Percentiles rank a stretch among this genome's conserved stretches.
These are phyloP conservation scores for Dendrobium huoshanense DNA, from an alignment of 106 monocot species.

Conservation along the genomic window DNA sequence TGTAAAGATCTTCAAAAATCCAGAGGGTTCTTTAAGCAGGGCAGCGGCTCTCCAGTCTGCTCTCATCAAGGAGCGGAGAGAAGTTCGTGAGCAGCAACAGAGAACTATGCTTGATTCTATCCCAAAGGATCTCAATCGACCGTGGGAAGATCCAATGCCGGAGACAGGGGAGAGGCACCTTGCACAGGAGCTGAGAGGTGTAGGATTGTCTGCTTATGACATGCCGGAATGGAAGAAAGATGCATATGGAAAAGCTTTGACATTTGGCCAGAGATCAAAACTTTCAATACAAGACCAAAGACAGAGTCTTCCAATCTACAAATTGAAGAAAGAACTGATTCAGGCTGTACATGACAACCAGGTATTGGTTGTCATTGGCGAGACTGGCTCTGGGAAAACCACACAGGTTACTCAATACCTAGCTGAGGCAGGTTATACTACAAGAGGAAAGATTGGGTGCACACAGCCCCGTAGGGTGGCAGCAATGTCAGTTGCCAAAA, in stretches of 20 bases:
- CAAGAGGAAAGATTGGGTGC: slow-evolving; percentile 86
- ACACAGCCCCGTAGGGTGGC: slow-evolving; percentile 97
- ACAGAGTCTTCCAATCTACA: slow-evolving; percentile 91
- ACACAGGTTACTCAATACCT: slow-evolving; percentile 95
- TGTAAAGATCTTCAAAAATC: slow-evolving; percentile 96
- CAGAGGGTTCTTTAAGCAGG: slow-evolving; percentile 86
- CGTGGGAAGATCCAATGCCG: slow-evolving; percentile 99
- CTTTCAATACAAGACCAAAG: slow-evolving; percentile 90
- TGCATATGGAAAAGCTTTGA: slow-evolving; percentile 91
- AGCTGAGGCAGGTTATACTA: slow-evolving; percentile 90
- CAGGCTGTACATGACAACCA: slow-evolving; percentile 94
- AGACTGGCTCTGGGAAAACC: slow-evolving; percentile 95
- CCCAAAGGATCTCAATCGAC: slow-evolving; percentile 93
- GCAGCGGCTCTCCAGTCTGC: slow-evolving; percentile 93
- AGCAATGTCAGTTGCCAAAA: slow-evolving; percentile 95
- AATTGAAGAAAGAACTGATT: slow-evolving; percentile 86
- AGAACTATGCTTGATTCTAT: slow-evolving; percentile 95
- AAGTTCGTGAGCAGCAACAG: slow-evolving; percentile 92
- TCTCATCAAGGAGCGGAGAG: slow-evolving; percentile 92
- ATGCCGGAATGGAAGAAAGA: slow-evolving; percentile 99
- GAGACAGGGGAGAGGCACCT: slow-evolving; percentile 94
- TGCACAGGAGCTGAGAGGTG: slow-evolving; percentile 90
- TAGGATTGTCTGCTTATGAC: slow-evolving; percentile 91
- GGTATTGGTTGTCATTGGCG: slow-evolving; percentile 88
- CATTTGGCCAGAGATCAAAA: slow-evolving; percentile 92